Evolutionary conservation across 2,329 filamentous ascomycete genomes (phyloP).

Genomic region (Exophiala xenobiotica): DNA sequence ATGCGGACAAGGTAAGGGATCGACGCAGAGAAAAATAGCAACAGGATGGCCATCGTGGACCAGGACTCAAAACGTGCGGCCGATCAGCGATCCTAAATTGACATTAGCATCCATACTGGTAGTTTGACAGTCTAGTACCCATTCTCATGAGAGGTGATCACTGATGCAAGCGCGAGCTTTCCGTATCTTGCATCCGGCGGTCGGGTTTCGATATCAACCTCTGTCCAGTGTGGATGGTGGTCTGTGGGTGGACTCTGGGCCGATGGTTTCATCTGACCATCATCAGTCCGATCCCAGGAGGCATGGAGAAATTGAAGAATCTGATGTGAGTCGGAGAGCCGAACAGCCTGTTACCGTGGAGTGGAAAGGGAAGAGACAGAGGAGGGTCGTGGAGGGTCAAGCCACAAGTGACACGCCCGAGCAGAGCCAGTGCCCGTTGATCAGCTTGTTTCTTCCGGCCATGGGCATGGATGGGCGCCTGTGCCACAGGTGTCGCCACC

Average conservation of each 20-base stretch:
- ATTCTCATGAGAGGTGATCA: too few species aligned
- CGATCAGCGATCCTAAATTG: not conserved
- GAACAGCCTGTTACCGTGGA: not conserved
- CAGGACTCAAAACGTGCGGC: not conserved
- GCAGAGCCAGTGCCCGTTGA: too few species aligned
- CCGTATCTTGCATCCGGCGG: too few species aligned
- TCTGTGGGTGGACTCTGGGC: not conserved
- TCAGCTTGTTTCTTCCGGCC: not conserved
- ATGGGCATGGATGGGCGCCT: too few species aligned
- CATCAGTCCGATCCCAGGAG: constrained; percentile 1
- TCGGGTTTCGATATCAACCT: not conserved
- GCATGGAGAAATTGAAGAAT: constrained; percentile 13
- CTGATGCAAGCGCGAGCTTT: too few species aligned
- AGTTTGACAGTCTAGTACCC: too few species aligned
- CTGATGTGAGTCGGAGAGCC: constrained; percentile 6
- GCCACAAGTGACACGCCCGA: too few species aligned
- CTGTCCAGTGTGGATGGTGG: not conserved
- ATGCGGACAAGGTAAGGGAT: not conserved
- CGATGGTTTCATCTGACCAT: not conserved
- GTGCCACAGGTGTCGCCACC: too few species aligned
- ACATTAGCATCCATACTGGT: too few species aligned
- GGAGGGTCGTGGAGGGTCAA: not conserved
- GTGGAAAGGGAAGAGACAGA: not conserved
- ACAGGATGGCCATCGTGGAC: not conserved
- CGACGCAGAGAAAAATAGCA: not conserved